phyloP scores from a whole-genome alignment of 768 basidiomycete species.

The Amanita rimosa region DNA sequence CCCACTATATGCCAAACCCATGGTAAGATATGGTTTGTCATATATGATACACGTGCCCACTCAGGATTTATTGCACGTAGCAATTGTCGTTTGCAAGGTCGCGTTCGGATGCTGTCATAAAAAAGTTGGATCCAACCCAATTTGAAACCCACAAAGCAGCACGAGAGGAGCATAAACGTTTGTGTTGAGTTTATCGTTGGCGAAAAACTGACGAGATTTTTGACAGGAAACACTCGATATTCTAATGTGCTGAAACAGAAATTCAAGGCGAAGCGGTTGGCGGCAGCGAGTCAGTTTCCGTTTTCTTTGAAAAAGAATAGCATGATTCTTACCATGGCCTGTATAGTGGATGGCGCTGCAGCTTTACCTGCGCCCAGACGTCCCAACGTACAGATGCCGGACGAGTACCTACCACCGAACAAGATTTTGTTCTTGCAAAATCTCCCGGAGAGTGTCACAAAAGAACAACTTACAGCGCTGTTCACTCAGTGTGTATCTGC shows the following conservation, averaged over 20 bases:
- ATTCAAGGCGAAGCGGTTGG: conserved; percentile 69
- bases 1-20: conserved; percentile 92
- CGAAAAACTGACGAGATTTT: conserved; percentile 3
- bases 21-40: conserved; percentile 42
- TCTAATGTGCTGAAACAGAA: conserved; percentile 88
- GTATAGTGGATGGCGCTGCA: conserved; percentile 56
- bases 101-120: conserved; percentile 84
- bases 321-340: conserved; percentile 7
- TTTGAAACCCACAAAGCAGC: conserved; percentile 67
- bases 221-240: conserved; percentile 64
- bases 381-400: conserved; percentile 92
- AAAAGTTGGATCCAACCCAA: conserved; percentile 46
- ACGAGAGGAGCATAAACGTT: conserved; percentile 81
- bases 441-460: conserved; percentile 84
- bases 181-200: conserved; percentile 13
- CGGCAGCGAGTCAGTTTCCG: conserved; percentile 54
- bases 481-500: conserved; percentile 57
- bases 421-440: conserved; percentile 98
- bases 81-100: conserved; percentile 92
- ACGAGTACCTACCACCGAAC: conserved; percentile 99
- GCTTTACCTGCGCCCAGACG: conserved; percentile 60
- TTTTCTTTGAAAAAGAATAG: conserved; percentile 2
- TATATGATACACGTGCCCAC: neutral
- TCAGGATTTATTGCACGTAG: conserved; percentile 25
- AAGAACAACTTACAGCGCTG: conserved; percentile 81